These are phyloP conservation scores for Pseudopediastrum boryanum DNA, from an alignment of 139 green algal genomes.

Conservation along the genomic window DNA sequence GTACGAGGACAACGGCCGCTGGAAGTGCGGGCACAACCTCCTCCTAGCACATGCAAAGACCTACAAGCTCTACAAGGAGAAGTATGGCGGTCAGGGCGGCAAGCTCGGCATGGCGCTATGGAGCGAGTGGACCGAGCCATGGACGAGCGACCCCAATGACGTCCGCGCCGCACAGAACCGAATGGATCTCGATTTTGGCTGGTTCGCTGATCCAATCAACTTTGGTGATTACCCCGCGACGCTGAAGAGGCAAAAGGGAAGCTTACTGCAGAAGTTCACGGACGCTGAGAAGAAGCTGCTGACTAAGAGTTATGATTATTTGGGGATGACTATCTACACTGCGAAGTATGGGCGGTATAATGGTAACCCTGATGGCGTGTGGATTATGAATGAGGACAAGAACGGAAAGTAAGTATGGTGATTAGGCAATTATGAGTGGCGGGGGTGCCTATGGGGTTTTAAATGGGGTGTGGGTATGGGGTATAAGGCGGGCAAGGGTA, in stretches of 20 bases:
- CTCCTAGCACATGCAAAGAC: slow-evolving; percentile 41
- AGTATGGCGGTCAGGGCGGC: slow-evolving; percentile 24
- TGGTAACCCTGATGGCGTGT: slow-evolving; percentile 26
- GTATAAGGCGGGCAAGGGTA: no score
- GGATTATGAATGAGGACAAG: slow-evolving; percentile 7
- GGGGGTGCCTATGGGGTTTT: no score
- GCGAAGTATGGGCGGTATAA: slow-evolving; percentile 19
- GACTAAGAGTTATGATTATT: slow-evolving; percentile 40
- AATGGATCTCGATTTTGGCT: slow-evolving; percentile 35
- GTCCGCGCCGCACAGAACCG: slow-evolving; percentile 36
- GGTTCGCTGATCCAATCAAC: slow-evolving; percentile 46
- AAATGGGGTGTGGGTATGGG: no score
- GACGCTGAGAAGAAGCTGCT: slow-evolving; percentile 35
- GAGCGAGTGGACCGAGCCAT: slow-evolving; percentile 46
- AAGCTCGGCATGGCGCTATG: slow-evolving; percentile 41
- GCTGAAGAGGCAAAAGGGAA: background rate
- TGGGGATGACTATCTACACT: slow-evolving; percentile 44
- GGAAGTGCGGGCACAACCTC: slow-evolving; percentile 41
- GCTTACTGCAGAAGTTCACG: slow-evolving; percentile 30
- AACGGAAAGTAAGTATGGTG: slow-evolving; percentile 38
- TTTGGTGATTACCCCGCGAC: slow-evolving; percentile 43
- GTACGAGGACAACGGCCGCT: slow-evolving; percentile 25
- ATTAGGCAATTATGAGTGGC: no score
- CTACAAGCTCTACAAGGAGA: slow-evolving; percentile 26
- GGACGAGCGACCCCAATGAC: slow-evolving; percentile 14